A percentile compares a stretch with the other conserved stretches of the same genome.
Evolutionary conservation across 2,329 filamentous ascomycete genomes (phyloP).

Genomic region (Monilinia fructicola): DNA sequence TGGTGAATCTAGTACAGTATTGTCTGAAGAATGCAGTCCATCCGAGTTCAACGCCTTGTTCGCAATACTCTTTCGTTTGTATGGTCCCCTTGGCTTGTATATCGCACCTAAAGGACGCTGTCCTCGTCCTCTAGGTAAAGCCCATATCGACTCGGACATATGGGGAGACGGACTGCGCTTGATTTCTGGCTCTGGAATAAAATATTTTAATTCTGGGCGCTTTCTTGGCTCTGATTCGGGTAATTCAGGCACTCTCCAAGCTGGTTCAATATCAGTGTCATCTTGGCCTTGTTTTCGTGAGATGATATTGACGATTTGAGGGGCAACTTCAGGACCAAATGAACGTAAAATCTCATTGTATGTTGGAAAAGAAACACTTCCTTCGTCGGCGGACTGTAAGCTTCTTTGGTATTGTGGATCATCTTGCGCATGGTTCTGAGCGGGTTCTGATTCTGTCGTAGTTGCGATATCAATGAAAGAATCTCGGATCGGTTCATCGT

Average conservation of each 20-base stretch:
- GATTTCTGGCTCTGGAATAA: conserved; percentile 28
- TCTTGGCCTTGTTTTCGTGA: conserved; percentile 31
- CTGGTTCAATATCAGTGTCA: conserved; percentile 34
- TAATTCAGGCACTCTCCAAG: conserved; percentile 35
- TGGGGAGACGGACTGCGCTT: conserved; percentile 36
- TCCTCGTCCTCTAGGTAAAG: conserved; percentile 27
- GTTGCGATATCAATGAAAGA: neutral
- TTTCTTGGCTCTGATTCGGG: conserved; percentile 24
- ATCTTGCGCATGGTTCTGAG: neutral
- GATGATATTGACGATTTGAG: conserved; percentile 36
- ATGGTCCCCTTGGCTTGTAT: neutral
- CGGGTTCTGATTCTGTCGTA: neutral
- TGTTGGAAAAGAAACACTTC: conserved; percentile 30
- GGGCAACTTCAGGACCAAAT: conserved; percentile 38
- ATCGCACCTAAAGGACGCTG: neutral
- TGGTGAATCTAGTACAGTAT: neutral
- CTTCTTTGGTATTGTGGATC: neutral
- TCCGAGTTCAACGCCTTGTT: conserved; percentile 16
- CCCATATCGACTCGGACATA: conserved; percentile 37
- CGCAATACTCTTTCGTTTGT: neutral
- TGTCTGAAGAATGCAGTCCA: conserved; percentile 14
- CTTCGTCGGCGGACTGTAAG: conserved; percentile 3
- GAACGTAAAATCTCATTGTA: conserved; percentile 36
- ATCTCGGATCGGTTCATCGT: conserved; percentile 30
- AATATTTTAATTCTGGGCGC: conserved; percentile 27